Conservation (phyloP, 1,284 basidiomycete species). For the Wolfiporia cocos region DNA sequence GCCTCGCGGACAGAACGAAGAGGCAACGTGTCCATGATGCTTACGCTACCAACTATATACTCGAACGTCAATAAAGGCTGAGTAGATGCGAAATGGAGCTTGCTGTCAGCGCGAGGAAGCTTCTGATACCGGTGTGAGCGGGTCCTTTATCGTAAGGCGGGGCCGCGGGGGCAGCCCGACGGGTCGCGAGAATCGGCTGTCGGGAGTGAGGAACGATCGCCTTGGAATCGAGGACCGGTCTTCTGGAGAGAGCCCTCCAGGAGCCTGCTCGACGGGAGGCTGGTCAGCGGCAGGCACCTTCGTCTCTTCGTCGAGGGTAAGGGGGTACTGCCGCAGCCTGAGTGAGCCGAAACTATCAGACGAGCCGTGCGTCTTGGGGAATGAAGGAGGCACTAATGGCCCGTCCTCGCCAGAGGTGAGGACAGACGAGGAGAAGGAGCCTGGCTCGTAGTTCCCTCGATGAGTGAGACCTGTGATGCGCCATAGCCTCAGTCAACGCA, state of each 20-base stretch:
- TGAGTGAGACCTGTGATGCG: slow-evolving; percentile 8
- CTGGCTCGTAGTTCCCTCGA: slow-evolving; percentile 14
- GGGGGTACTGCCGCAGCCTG: background rate
- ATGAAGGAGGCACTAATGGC: slow-evolving; percentile 9
- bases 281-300: background rate
- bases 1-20: too few relatives aligned
- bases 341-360: slow-evolving; percentile 1
- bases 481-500: too few relatives aligned
- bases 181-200: slow-evolving; percentile 12
- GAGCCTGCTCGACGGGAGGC: too few relatives aligned
- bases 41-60: too few relatives aligned
- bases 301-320: background rate
- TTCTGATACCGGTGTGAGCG: slow-evolving; percentile 23
- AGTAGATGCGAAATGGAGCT: too few relatives aligned
- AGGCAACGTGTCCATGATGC: too few relatives aligned
- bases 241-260: too few relatives aligned
- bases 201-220: slow-evolving; percentile 3
- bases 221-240: too few relatives aligned
- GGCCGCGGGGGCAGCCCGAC: slow-evolving; percentile 25
- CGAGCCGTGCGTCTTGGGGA: slow-evolving; percentile 3
- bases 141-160: slow-evolving; percentile 28
- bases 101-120: too few relatives aligned
- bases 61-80: too few relatives aligned
- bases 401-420: slow-evolving; percentile 11
- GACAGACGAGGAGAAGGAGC: slow-evolving; percentile 12